phyloP scores from a whole-genome alignment of 78 protist species.

The Dictyostelium citrinum region DNA sequence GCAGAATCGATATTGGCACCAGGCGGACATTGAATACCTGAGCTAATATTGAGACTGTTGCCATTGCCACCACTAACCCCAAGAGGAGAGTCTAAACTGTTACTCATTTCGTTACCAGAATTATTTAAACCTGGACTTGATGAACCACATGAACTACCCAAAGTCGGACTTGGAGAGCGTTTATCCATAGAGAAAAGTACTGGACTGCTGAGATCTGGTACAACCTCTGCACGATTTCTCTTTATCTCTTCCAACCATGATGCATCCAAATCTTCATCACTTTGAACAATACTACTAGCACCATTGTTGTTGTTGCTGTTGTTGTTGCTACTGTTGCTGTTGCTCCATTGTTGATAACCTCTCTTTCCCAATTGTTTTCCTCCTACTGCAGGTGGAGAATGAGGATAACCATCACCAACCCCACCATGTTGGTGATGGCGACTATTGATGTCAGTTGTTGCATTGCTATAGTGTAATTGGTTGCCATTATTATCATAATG shows the following conservation, averaged over 20 bases:
- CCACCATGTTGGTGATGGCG: neutral
- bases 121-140: neutral
- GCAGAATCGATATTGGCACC: constrained; percentile 13
- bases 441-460: neutral
- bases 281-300: neutral
- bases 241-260: constrained; percentile 38
- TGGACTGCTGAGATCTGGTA: constrained; percentile 56
- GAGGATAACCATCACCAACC: neutral
- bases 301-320: neutral
- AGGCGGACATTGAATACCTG: neutral
- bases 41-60: neutral
- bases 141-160: constrained; percentile 17
- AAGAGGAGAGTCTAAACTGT: neutral
- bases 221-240: constrained; percentile 21
- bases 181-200: neutral
- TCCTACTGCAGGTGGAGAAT: neutral
- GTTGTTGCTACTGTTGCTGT: neutral
- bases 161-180: neutral
- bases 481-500: neutral
- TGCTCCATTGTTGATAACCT: neutral
- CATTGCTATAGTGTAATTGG: neutral
- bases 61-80: constrained; percentile 8
- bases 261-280: constrained; percentile 22
- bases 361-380: neutral
- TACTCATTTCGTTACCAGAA: neutral